A percentile compares a stretch with the other conserved stretches of the same genome.
phyloP scores from a whole-genome alignment of 805 yeast species.

The Cyberlindnera maritima region DNA sequence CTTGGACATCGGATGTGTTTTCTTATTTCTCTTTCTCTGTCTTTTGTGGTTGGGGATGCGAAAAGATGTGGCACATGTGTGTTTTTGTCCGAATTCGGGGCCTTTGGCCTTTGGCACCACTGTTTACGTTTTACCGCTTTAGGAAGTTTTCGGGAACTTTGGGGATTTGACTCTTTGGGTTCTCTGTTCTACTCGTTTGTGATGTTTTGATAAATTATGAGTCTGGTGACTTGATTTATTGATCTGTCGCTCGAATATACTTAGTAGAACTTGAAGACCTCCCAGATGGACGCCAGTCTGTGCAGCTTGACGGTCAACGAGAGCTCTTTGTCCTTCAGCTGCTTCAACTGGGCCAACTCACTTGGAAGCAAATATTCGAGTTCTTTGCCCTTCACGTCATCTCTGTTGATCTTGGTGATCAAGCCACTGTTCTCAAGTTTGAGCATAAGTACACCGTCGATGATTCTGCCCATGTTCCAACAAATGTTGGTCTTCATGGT shows the following conservation, averaged over 20 bases:
- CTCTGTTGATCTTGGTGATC: constrained; percentile 79
- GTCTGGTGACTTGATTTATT: too few relatives aligned
- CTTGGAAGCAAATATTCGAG: constrained; percentile 67
- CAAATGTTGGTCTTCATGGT: constrained; percentile 45
- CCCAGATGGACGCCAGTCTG: constrained; percentile 57
- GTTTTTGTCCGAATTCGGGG: not conserved
- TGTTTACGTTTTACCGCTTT: constrained; percentile 12
- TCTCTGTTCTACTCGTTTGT: too few relatives aligned
- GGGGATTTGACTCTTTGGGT: too few relatives aligned
- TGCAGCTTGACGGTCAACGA: constrained; percentile 50
- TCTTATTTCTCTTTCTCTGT: too few relatives aligned
- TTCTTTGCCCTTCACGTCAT: constrained; percentile 84
- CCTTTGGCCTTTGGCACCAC: not conserved
- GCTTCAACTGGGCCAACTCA: constrained; percentile 70
- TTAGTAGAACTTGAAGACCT: constrained; percentile 42
- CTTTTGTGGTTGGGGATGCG: too few relatives aligned
- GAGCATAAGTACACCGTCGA: constrained; percentile 51
- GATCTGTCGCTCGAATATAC: too few relatives aligned
- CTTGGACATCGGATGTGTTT: too few relatives aligned
- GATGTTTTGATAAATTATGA: too few relatives aligned
- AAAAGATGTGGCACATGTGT: not conserved
- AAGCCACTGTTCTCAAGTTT: constrained; percentile 63
- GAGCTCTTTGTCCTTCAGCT: constrained; percentile 56
- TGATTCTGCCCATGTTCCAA: constrained; percentile 44
- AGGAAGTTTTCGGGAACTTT: constrained; percentile 2